These are phyloP conservation scores for Taphrina sp. DNA, from an alignment of 1,139 yeast genomes.

Conservation along the genomic window DNA sequence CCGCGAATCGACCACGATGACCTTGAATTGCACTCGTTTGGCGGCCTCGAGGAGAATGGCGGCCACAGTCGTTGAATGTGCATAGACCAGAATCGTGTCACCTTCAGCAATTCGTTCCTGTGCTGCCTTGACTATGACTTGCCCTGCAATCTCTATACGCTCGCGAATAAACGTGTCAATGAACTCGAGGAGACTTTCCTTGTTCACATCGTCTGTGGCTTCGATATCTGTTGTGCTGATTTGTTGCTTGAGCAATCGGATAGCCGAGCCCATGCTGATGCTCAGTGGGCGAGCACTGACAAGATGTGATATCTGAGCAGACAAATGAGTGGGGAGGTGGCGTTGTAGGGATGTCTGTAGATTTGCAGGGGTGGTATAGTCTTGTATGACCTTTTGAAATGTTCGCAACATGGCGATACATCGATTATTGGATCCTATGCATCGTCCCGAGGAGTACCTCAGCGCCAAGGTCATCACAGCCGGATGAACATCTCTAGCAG, in stretches of 20 bases:
- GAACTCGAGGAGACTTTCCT: slow-evolving; percentile 59
- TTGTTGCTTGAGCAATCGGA: slow-evolving; percentile 93
- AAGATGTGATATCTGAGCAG: slow-evolving; percentile 91
- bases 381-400: slow-evolving; percentile 73
- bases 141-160: slow-evolving; percentile 78
- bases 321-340: slow-evolving; percentile 80
- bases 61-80: slow-evolving; percentile 79
- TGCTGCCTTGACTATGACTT: slow-evolving; percentile 78
- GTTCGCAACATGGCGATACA: slow-evolving; percentile 82
- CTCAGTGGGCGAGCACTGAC: slow-evolving; percentile 90
- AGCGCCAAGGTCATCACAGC: slow-evolving; percentile 74
- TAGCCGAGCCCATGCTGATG: slow-evolving; percentile 96
- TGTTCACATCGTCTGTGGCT: slow-evolving; percentile 69
- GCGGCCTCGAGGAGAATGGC: slow-evolving; percentile 71
- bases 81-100: slow-evolving; percentile 80
- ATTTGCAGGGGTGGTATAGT: slow-evolving; percentile 80
- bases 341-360: slow-evolving; percentile 68
- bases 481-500: slow-evolving; percentile 74
- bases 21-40: slow-evolving; percentile 68
- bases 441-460: slow-evolving; percentile 75
- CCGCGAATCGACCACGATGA: slow-evolving; percentile 89
- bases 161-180: slow-evolving; percentile 83
- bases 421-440: slow-evolving; percentile 87
- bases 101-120: slow-evolving; percentile 72
- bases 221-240: slow-evolving; percentile 72